A percentile compares a stretch with the other conserved stretches of the same genome.
Conservation (phyloP, 176 grass and related monocot genomes). For the Cenchrus purpureus region DNA sequence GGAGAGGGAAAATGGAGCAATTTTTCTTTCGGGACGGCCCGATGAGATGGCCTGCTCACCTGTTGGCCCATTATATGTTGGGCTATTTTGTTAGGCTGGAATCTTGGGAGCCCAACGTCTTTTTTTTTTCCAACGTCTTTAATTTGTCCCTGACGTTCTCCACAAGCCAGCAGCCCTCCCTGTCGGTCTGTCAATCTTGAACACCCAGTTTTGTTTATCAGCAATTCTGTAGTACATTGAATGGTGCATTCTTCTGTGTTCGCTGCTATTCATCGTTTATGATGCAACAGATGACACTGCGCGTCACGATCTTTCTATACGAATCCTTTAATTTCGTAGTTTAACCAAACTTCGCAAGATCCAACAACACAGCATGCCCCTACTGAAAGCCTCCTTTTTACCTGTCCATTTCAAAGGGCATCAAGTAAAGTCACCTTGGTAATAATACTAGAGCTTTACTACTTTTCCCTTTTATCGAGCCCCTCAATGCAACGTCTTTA, state of each 20-base stretch:
- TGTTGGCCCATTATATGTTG: background rate
- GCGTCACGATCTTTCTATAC: background rate
- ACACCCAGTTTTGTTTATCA: no score
- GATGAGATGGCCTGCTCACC: background rate
- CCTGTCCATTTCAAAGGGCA: background rate
- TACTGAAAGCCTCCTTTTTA: background rate
- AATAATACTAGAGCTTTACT: background rate
- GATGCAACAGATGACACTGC: background rate
- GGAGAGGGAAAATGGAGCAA: background rate
- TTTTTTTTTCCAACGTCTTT: background rate
- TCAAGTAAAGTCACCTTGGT: background rate
- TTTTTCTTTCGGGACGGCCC: background rate
- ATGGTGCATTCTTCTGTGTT: background rate
- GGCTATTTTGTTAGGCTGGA: background rate
- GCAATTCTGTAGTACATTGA: background rate
- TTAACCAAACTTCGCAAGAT: background rate
- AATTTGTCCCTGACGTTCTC: background rate
- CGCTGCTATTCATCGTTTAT: background rate
- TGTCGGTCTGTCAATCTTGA: no score
- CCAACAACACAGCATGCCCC: background rate
- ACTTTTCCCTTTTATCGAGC: constrained; percentile 11
- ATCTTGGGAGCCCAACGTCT: background rate
- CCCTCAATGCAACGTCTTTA: background rate
- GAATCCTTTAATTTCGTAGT: background rate
- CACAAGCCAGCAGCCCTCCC: background rate